Evolutionary conservation across 1,284 basidiomycete species (phyloP).

Genomic region (Pseudomicrostroma phylloplanum): DNA sequence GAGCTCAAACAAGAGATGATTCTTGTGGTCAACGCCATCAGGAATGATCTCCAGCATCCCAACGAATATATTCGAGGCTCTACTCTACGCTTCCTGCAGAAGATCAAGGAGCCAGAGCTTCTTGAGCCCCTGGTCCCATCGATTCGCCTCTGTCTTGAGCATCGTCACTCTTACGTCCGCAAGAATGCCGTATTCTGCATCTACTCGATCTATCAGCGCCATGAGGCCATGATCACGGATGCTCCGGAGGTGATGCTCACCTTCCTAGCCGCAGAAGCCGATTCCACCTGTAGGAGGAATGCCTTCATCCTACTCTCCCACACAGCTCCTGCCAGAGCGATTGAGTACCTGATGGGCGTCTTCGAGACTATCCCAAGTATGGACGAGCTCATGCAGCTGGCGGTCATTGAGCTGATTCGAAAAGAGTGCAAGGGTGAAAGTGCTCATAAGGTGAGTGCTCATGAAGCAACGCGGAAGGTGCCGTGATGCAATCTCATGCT

Average conservation of each 20-base stretch:
- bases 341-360: constrained; percentile 79
- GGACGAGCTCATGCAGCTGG: constrained; percentile 94
- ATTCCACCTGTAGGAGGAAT: constrained; percentile 94
- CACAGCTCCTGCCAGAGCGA: constrained; percentile 80
- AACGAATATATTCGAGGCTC: constrained; percentile 99
- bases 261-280: constrained; percentile 82
- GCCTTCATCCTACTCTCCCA: constrained; percentile 91
- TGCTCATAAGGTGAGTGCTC: neutral
- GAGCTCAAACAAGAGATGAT: constrained; percentile 99
- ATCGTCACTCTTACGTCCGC: constrained; percentile 94
- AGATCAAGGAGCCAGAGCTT: constrained; percentile 87
- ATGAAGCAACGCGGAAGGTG: too few species aligned
- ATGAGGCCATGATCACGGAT: constrained; percentile 87
- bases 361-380: constrained; percentile 73
- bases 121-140: constrained; percentile 93
- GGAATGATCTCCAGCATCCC: constrained; percentile 97
- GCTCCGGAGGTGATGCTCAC: constrained; percentile 94
- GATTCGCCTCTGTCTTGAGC: constrained; percentile 88
- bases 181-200: constrained; percentile 98
- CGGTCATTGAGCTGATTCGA: constrained; percentile 88
- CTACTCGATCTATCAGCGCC: constrained; percentile 78
- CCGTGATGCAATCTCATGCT: too few species aligned
- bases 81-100: constrained; percentile 91
- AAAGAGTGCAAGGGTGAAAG: constrained; percentile 79
- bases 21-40: constrained; percentile 84